Base-by-base conservation (phyloP, 2,329 filamentous ascomycete genomes). In the Aspergillus sergii region DNA sequence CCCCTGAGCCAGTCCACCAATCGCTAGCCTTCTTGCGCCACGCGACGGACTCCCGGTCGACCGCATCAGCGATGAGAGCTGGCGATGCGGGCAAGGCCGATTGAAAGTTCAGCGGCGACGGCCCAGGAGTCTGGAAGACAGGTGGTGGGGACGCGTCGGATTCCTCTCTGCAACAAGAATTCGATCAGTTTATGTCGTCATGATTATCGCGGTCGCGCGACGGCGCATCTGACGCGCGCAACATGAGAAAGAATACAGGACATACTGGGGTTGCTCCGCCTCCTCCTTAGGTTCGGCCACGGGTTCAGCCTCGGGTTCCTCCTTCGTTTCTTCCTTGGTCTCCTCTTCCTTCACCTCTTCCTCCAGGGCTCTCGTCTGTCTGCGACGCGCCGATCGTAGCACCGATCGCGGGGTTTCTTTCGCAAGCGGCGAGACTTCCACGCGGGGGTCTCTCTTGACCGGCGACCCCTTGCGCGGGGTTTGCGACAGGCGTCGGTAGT, bases 21-120 rank as follows among this genome's bases (percentile, higher is more conserved):
- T 75, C 69, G 51, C 73, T 72, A 19, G 80, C 61, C 39, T 67
- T 72, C 58, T 76, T 71, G 71, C 77, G 72, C 62, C 78, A 72
- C 56, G 71, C 73, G 55, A 74, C 73, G 11, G 80, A 81, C 63
- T 80, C 88, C 72, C 86, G 88, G 79, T 95, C 93, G 75, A 96
- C 88, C n/a, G 89, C 86, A 58, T 93, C 86, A 71, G 87, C 88
- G 62, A 81, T 78, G 6, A 80, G 74, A 11, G 83, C 75, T 45
- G 78, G 76, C n/a, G 78, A 80, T n/a, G 79, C 77, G 9, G 75
- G 74, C 32, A 79, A 64, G 7, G 67, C 60, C 48, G 55, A 63
- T 59, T 66, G 64, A 7, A 64, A 34, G 23, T 59, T 62, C 41
- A 59, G 57, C 16, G 65, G 58, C 3, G 64, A 53, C 43, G 65